phyloP scores from a whole-genome alignment of 2,329 filamentous ascomycete species.

The Trematosphaeria pertusa region DNA sequence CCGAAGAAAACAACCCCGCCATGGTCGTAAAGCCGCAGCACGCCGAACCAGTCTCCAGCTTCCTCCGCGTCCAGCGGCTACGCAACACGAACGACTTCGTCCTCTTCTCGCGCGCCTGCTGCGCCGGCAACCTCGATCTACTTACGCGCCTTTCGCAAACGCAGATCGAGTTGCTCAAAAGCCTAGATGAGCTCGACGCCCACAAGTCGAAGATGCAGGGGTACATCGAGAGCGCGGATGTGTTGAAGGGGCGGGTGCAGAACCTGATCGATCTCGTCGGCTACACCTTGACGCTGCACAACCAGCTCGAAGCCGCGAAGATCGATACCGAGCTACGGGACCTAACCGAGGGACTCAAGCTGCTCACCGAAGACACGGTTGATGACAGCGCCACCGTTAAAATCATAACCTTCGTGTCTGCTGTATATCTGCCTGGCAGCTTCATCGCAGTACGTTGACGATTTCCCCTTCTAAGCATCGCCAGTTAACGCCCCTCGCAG shows the following conservation, averaged over 20 bases:
- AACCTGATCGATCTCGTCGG: constrained; percentile 12
- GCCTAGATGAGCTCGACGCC: background rate
- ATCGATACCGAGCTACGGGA: constrained; percentile 14
- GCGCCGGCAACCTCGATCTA: constrained; percentile 1
- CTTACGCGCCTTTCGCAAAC: background rate
- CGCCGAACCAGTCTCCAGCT: constrained; percentile 1
- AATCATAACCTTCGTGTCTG: constrained; percentile 33
- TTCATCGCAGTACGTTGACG: constrained; percentile 14
- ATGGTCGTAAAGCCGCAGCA: constrained; percentile 2
- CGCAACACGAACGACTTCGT: constrained; percentile 3
- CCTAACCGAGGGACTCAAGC: constrained; percentile 24
- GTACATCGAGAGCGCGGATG: constrained; percentile 6
- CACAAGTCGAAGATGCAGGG: constrained; percentile 2
- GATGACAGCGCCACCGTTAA: constrained; percentile 31
- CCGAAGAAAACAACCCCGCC: background rate
- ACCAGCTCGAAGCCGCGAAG: constrained; percentile 16
- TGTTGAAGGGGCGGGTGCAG: constrained; percentile 7
- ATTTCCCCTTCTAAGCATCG: background rate
- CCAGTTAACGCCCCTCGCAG: background rate
- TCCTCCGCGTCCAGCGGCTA: background rate
- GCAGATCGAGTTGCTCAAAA: background rate
- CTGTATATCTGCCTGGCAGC: constrained; percentile 32
- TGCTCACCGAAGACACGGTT: constrained; percentile 28
- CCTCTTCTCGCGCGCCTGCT: constrained; percentile 2
- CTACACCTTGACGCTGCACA: constrained; percentile 16